Evolutionary conservation across 129 eudicot genomes (phyloP).

Genomic region (Scalesia atractyloides): DNA sequence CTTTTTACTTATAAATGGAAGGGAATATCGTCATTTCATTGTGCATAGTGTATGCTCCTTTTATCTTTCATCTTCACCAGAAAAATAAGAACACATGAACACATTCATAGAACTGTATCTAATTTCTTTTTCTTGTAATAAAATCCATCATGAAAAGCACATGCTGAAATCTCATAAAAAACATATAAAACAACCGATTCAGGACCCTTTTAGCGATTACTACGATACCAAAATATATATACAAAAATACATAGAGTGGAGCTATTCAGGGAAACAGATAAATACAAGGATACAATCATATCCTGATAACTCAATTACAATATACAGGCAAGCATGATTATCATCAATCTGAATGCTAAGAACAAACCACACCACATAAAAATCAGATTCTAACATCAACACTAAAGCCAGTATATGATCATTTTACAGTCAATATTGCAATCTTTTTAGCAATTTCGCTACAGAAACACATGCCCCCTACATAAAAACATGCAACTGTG

Average conservation of each 20-base stretch:
- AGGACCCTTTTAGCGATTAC: slow-evolving; percentile 3
- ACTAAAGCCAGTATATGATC: neutral
- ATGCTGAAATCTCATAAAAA: neutral
- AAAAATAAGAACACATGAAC: neutral
- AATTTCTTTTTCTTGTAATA: neutral
- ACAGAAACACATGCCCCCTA: neutral
- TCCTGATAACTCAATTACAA: neutral
- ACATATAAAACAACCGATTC: neutral
- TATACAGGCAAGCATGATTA: neutral
- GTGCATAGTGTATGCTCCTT: no score
- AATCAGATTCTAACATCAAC: slow-evolving; percentile 24
- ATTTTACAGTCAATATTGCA: neutral
- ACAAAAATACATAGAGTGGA: no score
- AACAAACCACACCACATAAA: neutral
- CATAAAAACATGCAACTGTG: slow-evolving; percentile 3
- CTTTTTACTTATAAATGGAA: no score
- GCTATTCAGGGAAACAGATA: no score
- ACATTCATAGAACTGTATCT: neutral
- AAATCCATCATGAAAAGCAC: neutral
- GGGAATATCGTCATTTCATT: no score
- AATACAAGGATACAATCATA: no score
- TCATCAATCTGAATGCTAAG: slow-evolving; percentile 11
- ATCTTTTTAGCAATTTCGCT: slow-evolving; percentile 1
- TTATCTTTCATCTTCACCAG: no score
- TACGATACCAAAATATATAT: no score